A percentile compares a stretch with the other conserved stretches of the same genome.
These are phyloP conservation scores for Sporothrix variecibatus DNA, from an alignment of 2,329 filamentous ascomycete species.

Conservation along the genomic window DNA sequence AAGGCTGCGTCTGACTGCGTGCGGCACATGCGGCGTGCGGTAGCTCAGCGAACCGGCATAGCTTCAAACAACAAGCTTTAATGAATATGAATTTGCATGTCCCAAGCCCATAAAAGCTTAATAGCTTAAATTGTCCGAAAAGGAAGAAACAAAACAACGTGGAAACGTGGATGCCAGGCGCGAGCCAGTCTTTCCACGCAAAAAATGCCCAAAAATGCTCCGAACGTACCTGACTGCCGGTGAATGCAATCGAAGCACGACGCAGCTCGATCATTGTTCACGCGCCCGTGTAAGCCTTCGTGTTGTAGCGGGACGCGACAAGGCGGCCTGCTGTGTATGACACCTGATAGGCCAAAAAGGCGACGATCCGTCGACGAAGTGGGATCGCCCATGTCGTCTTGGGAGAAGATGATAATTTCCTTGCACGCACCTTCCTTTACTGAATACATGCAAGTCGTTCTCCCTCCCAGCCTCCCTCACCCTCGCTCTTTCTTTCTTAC, in stretches of 20 bases:
- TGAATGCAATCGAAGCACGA: not conserved
- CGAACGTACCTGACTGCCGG: not conserved
- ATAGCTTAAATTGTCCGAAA: not conserved
- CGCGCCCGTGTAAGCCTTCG: not conserved
- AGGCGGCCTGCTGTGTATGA: not conserved
- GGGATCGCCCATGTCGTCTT: not conserved
- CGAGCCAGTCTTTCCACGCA: not conserved
- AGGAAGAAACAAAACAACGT: not conserved
- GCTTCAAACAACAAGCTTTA: not conserved
- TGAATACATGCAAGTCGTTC: not conserved
- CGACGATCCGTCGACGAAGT: slow-evolving; percentile 9
- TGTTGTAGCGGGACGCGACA: slow-evolving; percentile 4
- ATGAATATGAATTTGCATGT: not conserved
- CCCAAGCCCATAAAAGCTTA: not conserved
- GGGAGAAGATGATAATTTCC: slow-evolving; percentile 1
- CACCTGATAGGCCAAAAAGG: slow-evolving; percentile 4
- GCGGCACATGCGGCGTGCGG: not conserved
- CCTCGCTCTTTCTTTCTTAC: not conserved
- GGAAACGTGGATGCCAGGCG: not conserved
- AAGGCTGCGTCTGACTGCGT: not conserved
- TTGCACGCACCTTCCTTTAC: not conserved
- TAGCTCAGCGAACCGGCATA: not conserved
- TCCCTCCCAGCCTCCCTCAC: not conserved
- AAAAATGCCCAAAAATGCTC: not conserved
- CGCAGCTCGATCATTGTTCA: not conserved